phyloP scores from a whole-genome alignment of 768 basidiomycete species.

The Hypholoma sublateritium region DNA sequence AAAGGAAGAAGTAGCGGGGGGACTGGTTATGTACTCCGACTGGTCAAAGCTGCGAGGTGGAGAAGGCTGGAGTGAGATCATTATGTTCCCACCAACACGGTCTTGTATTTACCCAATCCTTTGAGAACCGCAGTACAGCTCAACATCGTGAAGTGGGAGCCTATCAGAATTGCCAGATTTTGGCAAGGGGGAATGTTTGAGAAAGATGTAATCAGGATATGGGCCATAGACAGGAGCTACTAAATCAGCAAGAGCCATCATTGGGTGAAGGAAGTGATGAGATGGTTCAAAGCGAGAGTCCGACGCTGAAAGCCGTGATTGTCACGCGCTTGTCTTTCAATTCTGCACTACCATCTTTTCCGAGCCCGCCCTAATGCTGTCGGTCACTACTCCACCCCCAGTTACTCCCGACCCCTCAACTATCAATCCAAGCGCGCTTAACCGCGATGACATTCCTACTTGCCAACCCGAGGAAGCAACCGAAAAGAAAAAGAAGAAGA shows the following conservation, averaged over 20 bases:
- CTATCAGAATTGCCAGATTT: constrained; percentile 2
- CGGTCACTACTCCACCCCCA: constrained; percentile 20
- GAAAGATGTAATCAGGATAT: constrained; percentile 21
- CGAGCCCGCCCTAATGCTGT: constrained; percentile 48
- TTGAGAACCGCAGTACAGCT: constrained; percentile 17
- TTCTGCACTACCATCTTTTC: constrained; percentile 13
- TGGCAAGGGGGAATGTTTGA: constrained; percentile 17
- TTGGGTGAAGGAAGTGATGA: background rate
- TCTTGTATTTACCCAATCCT: constrained; percentile 17
- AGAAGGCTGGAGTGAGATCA: background rate
- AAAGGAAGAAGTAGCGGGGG: constrained; percentile 18
- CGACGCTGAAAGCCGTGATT: background rate
- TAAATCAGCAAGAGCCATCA: background rate
- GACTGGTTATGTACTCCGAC: constrained; percentile 37
- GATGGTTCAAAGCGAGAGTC: background rate
- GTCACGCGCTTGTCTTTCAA: constrained; percentile 11
- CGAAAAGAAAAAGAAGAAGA: constrained; percentile 34
- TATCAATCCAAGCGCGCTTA: constrained; percentile 15
- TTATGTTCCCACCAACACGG: background rate
- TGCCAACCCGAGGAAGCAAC: constrained; percentile 9
- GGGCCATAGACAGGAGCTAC: constrained; percentile 23
- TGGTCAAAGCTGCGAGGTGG: constrained; percentile 41
- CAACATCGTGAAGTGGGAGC: constrained; percentile 15
- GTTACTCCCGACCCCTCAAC: constrained; percentile 16
- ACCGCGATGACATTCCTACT: constrained; percentile 11